Evolutionary conservation across 2,329 filamentous ascomycete species (phyloP), one percentile per base, ranked within the genome.

Genomic region (Coniochaeta sp.): DNA sequence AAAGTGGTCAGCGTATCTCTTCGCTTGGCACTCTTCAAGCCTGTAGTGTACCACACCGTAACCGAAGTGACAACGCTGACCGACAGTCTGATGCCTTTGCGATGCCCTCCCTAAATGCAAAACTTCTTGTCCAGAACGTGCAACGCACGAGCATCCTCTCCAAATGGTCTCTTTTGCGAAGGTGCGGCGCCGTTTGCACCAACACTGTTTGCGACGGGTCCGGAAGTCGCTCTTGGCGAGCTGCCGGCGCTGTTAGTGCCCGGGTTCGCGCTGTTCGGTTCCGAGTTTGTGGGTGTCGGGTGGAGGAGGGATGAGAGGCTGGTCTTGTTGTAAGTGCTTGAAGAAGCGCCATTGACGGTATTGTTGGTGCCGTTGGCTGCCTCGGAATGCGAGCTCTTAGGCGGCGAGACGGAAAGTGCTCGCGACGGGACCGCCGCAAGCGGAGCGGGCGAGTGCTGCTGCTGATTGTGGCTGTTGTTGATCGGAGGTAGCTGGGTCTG

Each of bases 261-360:
- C 31, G 75, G 70, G 61, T 78, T 79, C 11, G 74, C 76, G 65
- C 74, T 79, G 62, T 70, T 76, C 36, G 76, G 75, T 69, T 79
- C 80, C 57, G 78, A 79, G 62, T 70, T 75, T 16, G 77, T 67
- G 1, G 77, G 73, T 1, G 77, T 77, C 2, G 82, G 77, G 67
- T 85, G 81, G n/a, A 81, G 72, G 9, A 83, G 72, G 1, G 77
- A 76, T 8, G 80, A 79, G 6, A 83, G 66, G 66, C 76, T 81
- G 3, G 79, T 75, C 71, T 74, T 80, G 69, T 76, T 73, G 47
- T 52, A 52, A 12, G 22, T 52, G 12, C 12, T 52, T 14, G 47
- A 31, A 31, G 44, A 50, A 14, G 22, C 44, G 50, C 67, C 63
- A 33, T 61, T 66, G 71, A 17, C 17, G 7, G 56, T 31, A 44